Percentiles rank a stretch among this genome's conserved stretches.
Evolutionary conservation across 1,139 yeast genomes (phyloP).

Genomic region (Entelexis paramagnoliae): DNA sequence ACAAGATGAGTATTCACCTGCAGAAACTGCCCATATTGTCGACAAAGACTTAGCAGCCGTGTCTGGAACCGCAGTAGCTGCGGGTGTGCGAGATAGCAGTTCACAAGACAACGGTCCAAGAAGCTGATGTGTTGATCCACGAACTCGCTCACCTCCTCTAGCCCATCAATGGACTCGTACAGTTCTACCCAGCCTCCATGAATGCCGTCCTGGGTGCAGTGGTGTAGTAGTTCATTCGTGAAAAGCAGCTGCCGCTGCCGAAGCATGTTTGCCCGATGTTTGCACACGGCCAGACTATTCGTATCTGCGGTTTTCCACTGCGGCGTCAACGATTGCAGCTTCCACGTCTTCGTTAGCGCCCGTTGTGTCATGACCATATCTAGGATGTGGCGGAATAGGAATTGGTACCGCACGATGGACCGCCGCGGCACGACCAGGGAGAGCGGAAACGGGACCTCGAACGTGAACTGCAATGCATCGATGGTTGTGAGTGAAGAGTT

Average conservation of each 20-base stretch:
- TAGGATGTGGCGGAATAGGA: conserved; percentile 62
- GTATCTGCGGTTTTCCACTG: conserved; percentile 53
- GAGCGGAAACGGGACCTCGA: conserved; percentile 75
- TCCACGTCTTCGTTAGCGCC: conserved; percentile 59
- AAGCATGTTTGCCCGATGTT: conserved; percentile 45
- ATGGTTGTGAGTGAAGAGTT: conserved; percentile 21
- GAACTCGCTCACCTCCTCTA: conserved; percentile 43
- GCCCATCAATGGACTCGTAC: conserved; percentile 27
- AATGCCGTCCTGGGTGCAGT: conserved; percentile 51
- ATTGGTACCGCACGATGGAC: conserved; percentile 66
- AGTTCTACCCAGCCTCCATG: conserved; percentile 46
- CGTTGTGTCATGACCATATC: conserved; percentile 54
- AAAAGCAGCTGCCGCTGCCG: conserved; percentile 57
- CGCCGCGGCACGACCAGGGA: conserved; percentile 64
- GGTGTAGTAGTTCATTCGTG: conserved; percentile 46
- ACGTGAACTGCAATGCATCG: conserved; percentile 54
- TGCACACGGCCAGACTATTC: conserved; percentile 44
- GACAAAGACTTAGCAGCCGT: conserved; percentile 11
- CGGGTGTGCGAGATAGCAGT: conserved; percentile 56
- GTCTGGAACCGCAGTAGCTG: conserved; percentile 37
- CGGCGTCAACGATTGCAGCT: conserved; percentile 53
- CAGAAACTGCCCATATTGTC: conserved; percentile 13
- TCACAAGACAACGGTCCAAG: conserved; percentile 55
- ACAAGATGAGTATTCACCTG: conserved; percentile 3
- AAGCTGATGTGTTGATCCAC: conserved; percentile 46